phyloP scores from a whole-genome alignment of 495 filamentous ascomycete genomes.

The Podospora fimiseda region DNA sequence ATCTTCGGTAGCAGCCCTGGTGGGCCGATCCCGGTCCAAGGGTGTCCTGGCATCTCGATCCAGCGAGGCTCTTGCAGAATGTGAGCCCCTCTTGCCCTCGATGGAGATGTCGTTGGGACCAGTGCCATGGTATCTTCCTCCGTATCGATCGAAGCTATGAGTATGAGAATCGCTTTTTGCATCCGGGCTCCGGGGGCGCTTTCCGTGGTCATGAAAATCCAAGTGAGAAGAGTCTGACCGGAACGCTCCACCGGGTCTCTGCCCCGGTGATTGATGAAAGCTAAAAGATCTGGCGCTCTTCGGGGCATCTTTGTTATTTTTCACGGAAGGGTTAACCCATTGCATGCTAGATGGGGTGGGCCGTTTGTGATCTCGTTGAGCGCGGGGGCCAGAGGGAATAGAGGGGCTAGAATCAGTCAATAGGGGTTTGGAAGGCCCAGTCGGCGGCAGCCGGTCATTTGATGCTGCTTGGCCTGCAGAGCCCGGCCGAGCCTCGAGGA shows the following conservation, averaged over 20 bases:
- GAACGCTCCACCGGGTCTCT: conserved; percentile 29
- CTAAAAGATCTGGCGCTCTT: conserved; percentile 38
- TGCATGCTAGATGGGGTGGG: conserved; percentile 48
- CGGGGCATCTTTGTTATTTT: conserved; percentile 41
- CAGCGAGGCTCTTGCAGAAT: conserved; percentile 33
- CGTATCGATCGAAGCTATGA: conserved; percentile 25
- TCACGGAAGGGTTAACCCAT: conserved; percentile 53
- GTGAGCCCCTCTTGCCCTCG: conserved; percentile 32
- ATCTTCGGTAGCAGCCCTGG: background rate
- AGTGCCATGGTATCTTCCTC: conserved; percentile 24
- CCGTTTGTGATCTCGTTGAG: conserved; percentile 29
- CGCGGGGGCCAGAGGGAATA: conserved; percentile 55
- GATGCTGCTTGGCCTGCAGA: conserved; percentile 26
- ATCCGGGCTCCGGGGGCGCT: conserved; percentile 41
- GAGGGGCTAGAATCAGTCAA: conserved; percentile 47
- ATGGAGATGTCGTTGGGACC: conserved; percentile 29
- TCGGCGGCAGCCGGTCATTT: conserved; percentile 34
- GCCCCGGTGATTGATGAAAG: conserved; percentile 34
- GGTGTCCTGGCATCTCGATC: conserved; percentile 28
- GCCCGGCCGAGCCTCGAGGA: conserved; percentile 37
- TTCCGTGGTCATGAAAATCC: conserved; percentile 37
- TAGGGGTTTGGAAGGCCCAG: conserved; percentile 42
- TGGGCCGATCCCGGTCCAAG: background rate
- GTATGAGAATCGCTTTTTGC: conserved; percentile 33
- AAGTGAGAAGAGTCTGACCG: conserved; percentile 30